These are phyloP conservation scores for Gymnopilus junonius DNA, from an alignment of 768 basidiomycete species.

Conservation along the genomic window DNA sequence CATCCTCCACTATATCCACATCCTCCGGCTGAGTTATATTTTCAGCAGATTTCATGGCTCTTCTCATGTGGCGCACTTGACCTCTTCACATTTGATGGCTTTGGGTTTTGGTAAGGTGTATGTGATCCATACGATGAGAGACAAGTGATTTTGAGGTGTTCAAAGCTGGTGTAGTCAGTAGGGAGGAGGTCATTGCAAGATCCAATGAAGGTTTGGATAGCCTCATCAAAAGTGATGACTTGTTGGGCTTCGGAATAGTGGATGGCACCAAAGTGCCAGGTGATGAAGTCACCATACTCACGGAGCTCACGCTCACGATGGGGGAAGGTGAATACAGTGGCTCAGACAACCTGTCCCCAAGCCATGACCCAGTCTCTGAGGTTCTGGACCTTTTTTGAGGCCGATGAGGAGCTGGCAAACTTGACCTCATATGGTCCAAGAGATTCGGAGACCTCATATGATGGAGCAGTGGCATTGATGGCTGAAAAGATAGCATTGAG, in stretches of 20 bases:
- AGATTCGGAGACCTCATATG: slow-evolving; percentile 16
- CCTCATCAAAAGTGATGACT: slow-evolving; percentile 33
- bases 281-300: slow-evolving; percentile 27
- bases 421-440: slow-evolving; percentile 16
- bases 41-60: slow-evolving; percentile 18
- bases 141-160: no score
- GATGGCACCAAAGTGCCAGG: slow-evolving; percentile 21
- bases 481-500: slow-evolving; percentile 16
- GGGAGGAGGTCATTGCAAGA: slow-evolving; percentile 15
- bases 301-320: slow-evolving; percentile 26
- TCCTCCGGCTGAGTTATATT: slow-evolving; percentile 20
- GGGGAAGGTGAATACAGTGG: slow-evolving; percentile 28
- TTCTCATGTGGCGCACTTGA: no score
- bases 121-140: slow-evolving; percentile 16
- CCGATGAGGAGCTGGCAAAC: no score
- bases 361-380: slow-evolving; percentile 31
- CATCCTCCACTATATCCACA: slow-evolving; percentile 8
- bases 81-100: no score
- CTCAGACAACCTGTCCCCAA: slow-evolving; percentile 17
- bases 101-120: slow-evolving; percentile 5
- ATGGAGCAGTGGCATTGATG: no score
- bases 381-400: no score
- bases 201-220: slow-evolving; percentile 3
- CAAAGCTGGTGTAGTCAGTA: no score
- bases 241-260: slow-evolving; percentile 2